Base-by-base conservation (phyloP, 2,329 filamentous ascomycete genomes). In the Neophaeococcomyces mojaviensis region DNA sequence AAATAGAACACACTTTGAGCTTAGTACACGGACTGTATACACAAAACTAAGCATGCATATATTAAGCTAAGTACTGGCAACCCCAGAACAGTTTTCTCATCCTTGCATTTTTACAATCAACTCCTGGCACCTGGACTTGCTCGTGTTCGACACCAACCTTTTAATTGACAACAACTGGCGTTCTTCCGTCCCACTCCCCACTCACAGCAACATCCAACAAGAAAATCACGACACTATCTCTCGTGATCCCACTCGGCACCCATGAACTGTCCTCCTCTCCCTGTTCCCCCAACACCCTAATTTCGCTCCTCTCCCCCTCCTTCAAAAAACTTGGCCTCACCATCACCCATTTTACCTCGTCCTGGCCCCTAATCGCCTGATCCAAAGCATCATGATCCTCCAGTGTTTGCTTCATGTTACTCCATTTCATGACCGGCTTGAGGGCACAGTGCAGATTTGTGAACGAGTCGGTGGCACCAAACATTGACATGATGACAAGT, bases 361-460 rank as follows among this genome's bases (percentile, higher is more conserved):
- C 64, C 10, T 53, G 60, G 0, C 40, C 56, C 39, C 65, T 64
- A 1, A 73, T 59, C 52, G 71, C 61, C 10, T 52, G 46, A 31
- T 75, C 72, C 30, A 74, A 65, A 26, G 61, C 58, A 39, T 69
- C 63, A 48, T 78, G 75, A 46, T 77, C 76, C 1, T 67, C 59
- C 22, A 69, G 66, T 38, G 68, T 69, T 24, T 67, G 60, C 16
- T 53, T 60, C 68, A 77, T 74, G 48, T 70, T 69, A 30, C 64
- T 68, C 34, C 70, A 59, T 26, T 58, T 63, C 54, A 79, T 69
- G n/a, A 76, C 49, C 28, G 66, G 46, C 13, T 67, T 64, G 51
- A 77, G 54, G 1, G 68, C 58, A 28, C 61, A 66, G 35, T 66
- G 59, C 47, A 76, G 55, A 40, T 68, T 66, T 0, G 47, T 20